A percentile compares a stretch with the other conserved stretches of the same genome.
These are phyloP conservation scores for Cercospora sesami DNA, from an alignment of 2,329 filamentous ascomycete genomes.

Conservation along the genomic window DNA sequence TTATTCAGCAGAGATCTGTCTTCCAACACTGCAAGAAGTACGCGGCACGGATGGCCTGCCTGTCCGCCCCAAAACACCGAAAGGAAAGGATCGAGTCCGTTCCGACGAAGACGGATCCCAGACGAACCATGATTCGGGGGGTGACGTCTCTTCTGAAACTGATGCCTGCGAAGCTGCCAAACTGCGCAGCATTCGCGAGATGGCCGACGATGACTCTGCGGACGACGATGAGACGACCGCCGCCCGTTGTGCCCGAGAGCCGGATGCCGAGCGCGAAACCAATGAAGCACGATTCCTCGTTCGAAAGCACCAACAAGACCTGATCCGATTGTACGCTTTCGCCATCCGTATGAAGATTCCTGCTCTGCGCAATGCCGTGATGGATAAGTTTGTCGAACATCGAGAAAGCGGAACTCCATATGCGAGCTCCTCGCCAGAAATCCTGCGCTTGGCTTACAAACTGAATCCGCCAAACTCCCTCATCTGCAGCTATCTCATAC, in stretches of 20 bases:
- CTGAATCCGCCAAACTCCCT: conserved; percentile 6
- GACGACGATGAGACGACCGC: conserved; percentile 5
- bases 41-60: not conserved
- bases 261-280: conserved; percentile 6
- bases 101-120: not conserved
- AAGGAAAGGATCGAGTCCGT: not conserved
- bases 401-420: conserved; percentile 7
- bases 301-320: conserved; percentile 13
- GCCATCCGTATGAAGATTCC: conserved; percentile 8
- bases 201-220: conserved; percentile 3
- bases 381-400: conserved; percentile 13
- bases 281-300: conserved; percentile 13
- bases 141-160: not conserved
- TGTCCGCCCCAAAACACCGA: not conserved
- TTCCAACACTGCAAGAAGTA: conserved; percentile 6
- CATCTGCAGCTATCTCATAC: conserved; percentile 10
- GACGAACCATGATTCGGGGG: not conserved
- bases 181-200: not conserved
- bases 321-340: conserved; percentile 13
- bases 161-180: not conserved
- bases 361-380: conserved; percentile 5
- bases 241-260: conserved; percentile 9
- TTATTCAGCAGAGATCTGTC: conserved; percentile 2
- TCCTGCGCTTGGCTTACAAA: conserved; percentile 4
- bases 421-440: conserved; percentile 11